These are phyloP conservation scores for Rhynchospora pubera DNA, from an alignment of 176 grass and related monocot genomes.

Conservation along the genomic window DNA sequence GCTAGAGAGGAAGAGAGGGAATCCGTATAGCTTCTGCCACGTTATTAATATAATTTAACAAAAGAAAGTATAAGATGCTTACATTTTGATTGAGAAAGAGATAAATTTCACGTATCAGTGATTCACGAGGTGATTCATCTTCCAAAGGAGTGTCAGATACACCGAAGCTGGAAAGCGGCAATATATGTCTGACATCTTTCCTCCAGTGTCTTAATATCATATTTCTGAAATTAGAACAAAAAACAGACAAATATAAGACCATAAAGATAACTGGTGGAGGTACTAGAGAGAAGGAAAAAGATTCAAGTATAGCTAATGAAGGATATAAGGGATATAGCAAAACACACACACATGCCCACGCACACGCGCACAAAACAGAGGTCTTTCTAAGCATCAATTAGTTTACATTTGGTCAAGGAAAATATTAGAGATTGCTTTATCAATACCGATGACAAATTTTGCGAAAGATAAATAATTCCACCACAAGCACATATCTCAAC, in stretches of 20 bases:
- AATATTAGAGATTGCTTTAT: not conserved
- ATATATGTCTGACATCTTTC: conserved; percentile 78
- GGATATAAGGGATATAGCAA: not conserved
- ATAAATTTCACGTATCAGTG: conserved; percentile 75
- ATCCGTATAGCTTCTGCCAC: not conserved
- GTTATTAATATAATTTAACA: not conserved
- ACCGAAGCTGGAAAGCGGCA: conserved; percentile 66
- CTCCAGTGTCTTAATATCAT: conserved; percentile 75
- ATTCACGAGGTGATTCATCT: conserved; percentile 43
- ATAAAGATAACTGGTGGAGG: not conserved
- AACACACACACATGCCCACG: not conserved
- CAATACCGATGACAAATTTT: not conserved
- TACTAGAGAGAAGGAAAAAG: not conserved
- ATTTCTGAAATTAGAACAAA: conserved; percentile 59
- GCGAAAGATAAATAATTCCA: not conserved
- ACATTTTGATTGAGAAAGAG: conserved; percentile 88
- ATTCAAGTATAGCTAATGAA: not conserved
- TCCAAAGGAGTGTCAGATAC: conserved; percentile 46
- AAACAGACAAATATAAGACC: conserved; percentile 23
- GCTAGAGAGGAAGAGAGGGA: not conserved
- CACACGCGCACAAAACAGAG: not conserved
- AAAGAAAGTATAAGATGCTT: conserved; percentile 31
- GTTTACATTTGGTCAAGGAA: conserved; percentile 1
- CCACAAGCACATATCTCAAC: not conserved
- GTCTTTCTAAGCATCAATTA: conserved; percentile 8